Conservation (phyloP, 2,329 filamentous ascomycete species). For the Trichophyton simii region DNA sequence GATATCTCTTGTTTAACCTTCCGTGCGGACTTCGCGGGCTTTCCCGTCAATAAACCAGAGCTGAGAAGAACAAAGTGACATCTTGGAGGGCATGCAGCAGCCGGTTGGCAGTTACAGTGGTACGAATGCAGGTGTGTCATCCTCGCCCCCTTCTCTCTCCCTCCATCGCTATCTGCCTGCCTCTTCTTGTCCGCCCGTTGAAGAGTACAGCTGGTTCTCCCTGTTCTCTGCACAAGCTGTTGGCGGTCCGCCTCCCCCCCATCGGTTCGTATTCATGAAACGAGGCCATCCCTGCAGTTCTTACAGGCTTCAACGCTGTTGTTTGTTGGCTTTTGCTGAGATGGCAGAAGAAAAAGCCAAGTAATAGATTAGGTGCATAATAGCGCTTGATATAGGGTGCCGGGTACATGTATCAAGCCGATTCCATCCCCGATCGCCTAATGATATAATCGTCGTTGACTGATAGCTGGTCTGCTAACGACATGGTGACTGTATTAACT, state of each 20-base stretch:
- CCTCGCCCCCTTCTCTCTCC: too few species aligned
- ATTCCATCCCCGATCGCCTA: not conserved
- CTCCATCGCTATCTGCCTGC: too few species aligned
- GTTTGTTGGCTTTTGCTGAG: not conserved
- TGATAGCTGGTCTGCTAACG: not conserved
- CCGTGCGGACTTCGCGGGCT: not conserved
- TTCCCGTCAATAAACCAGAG: not conserved
- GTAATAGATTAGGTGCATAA: not conserved
- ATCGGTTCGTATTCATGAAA: slow-evolving; percentile 3
- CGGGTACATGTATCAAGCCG: not conserved
- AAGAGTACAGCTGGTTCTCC: not conserved
- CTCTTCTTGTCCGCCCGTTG: too few species aligned
- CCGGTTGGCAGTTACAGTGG: too few species aligned
- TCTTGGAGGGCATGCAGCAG: not conserved
- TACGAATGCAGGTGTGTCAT: too few species aligned
- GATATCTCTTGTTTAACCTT: not conserved
- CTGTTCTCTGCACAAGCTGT: not conserved
- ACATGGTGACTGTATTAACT: not conserved
- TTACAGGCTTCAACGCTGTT: not conserved
- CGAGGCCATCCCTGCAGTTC: not conserved
- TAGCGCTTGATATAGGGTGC: not conserved
- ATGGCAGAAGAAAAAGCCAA: not conserved
- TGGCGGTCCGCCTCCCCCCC: not conserved
- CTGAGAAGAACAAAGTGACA: not conserved
- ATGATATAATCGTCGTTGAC: too few species aligned